Base-by-base conservation (phyloP, 371 early-diverging fungal genomes). In the Chytridium lagenaria region DNA sequence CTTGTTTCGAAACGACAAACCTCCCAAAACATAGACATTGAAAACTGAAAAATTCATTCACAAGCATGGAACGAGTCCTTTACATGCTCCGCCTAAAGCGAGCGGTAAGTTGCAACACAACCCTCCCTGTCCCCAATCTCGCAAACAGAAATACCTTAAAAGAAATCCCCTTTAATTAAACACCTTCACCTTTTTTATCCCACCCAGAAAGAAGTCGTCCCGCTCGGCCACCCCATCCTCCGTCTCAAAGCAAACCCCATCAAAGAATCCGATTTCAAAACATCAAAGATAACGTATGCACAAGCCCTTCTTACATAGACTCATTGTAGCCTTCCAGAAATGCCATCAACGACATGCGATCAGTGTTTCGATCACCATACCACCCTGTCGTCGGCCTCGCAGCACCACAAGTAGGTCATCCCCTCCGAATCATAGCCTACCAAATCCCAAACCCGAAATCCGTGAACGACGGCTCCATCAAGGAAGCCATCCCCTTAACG, bases 361-460 rank as follows among this genome's bases (percentile, higher is more conserved):
- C 50, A 19, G 77, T 77, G 1, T 77, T 78, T 49, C 38, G 23
- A 1, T 74, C 73, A n/a, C 76, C 80, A 0, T 66, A 61, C 52
- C 71, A 74, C 59, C 72, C 71, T 1, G 71, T 80, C 19, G 65
- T 82, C 49, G 84, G 84, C 23, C 76, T 85, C 5, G 75, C 82
- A 7, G 83, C 83, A 5, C 79, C 82, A 28, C 83, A 83, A 71
- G 71, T 85, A 30, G 84, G 86, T 23, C 74, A 77, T 52, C 67
- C 78, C 22, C 50, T 83, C 26, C 75, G 73, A 15, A 65, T 85
- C 50, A 80, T 85, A 38, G 86, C 80, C 2, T 78, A 76, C 74
- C 71, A 72, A 23, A 36, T 81, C 57, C 40, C n/a, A n/a, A 78
- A 83, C 74, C 22, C 28, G 67, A 44, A 19, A 40, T 19, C 10